phyloP scores from a whole-genome alignment of 768 basidiomycete species.

The Xerocomellus amylosporus region DNA sequence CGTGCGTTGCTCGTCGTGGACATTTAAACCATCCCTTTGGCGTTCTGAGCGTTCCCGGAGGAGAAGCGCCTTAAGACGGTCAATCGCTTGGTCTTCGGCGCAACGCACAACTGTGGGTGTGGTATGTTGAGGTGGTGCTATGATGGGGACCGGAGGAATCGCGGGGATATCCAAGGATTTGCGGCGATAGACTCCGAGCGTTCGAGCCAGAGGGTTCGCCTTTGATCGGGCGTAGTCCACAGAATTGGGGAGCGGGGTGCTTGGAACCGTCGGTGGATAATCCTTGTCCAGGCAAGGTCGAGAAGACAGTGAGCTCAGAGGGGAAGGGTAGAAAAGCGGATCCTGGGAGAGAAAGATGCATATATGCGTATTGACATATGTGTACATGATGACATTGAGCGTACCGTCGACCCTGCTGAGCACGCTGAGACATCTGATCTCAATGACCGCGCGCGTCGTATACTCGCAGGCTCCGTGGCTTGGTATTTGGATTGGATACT shows the following conservation, averaged over 20 bases:
- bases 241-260: conserved; percentile 26
- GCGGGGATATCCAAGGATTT: neutral
- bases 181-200: conserved; percentile 7
- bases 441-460: conserved; percentile 41
- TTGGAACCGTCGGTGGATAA: conserved; percentile 24
- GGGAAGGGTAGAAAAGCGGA: conserved; percentile 3
- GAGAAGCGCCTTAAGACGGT: conserved; percentile 40
- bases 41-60: conserved; percentile 40
- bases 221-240: conserved; percentile 20
- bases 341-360: conserved; percentile 9
- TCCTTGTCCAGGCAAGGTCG: neutral
- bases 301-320: neutral
- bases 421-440: conserved; percentile 27
- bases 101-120: conserved; percentile 25
- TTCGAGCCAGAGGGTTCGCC: conserved; percentile 25
- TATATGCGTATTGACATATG: conserved; percentile 4
- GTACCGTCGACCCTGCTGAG: conserved; percentile 11
- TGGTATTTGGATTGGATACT: conserved; percentile 11
- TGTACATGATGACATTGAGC: neutral
- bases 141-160: conserved; percentile 43
- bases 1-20: conserved; percentile 10
- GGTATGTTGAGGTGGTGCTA: conserved; percentile 48
- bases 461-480: conserved; percentile 38
- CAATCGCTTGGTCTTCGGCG: conserved; percentile 43
- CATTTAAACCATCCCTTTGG: conserved; percentile 33